Conservation (phyloP, 2,329 filamentous ascomycete species). For the Alternaria novae-zelandiae region DNA sequence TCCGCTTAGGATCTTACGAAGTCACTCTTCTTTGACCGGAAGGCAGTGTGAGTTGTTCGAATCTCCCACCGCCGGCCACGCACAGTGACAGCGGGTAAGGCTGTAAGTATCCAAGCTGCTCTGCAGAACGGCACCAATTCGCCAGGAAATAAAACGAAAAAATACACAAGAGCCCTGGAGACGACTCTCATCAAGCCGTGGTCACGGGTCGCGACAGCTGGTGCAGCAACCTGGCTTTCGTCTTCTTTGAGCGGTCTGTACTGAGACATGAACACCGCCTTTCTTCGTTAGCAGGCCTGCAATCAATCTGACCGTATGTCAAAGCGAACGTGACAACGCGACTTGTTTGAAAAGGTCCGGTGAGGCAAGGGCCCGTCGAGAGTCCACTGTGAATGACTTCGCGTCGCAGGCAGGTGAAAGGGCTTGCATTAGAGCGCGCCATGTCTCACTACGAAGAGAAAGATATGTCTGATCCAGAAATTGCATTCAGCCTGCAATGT, state of each 20-base stretch:
- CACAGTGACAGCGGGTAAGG: slow-evolving; percentile 25
- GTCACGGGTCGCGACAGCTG: slow-evolving; percentile 24
- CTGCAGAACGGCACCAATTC: slow-evolving; percentile 13
- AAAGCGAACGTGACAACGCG: slow-evolving; percentile 11
- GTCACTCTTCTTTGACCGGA: slow-evolving; percentile 22
- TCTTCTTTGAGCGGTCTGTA: slow-evolving; percentile 33
- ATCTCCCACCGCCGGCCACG: slow-evolving; percentile 36
- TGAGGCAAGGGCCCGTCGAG: slow-evolving; percentile 26
- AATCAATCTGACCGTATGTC: slow-evolving; percentile 21
- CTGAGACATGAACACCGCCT: slow-evolving; percentile 38
- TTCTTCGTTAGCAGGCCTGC: slow-evolving; percentile 8
- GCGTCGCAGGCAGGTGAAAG: slow-evolving; percentile 11
- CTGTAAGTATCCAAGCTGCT: slow-evolving; percentile 14
- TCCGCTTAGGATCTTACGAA: slow-evolving; percentile 3
- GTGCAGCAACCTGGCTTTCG: slow-evolving; percentile 28
- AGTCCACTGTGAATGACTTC: slow-evolving; percentile 7
- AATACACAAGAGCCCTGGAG: slow-evolving; percentile 24
- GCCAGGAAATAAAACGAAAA: slow-evolving; percentile 9
- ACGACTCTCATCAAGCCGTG: slow-evolving; percentile 7
- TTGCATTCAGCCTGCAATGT: neutral
- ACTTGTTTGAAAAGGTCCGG: slow-evolving; percentile 30
- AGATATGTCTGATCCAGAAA: neutral
- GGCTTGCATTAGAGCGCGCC: slow-evolving; percentile 20
- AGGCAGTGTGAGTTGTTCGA: slow-evolving; percentile 34
- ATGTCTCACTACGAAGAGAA: slow-evolving; percentile 9